Base-by-base conservation (phyloP, 1,284 basidiomycete genomes). In the Leucoagaricus sp. region DNA sequence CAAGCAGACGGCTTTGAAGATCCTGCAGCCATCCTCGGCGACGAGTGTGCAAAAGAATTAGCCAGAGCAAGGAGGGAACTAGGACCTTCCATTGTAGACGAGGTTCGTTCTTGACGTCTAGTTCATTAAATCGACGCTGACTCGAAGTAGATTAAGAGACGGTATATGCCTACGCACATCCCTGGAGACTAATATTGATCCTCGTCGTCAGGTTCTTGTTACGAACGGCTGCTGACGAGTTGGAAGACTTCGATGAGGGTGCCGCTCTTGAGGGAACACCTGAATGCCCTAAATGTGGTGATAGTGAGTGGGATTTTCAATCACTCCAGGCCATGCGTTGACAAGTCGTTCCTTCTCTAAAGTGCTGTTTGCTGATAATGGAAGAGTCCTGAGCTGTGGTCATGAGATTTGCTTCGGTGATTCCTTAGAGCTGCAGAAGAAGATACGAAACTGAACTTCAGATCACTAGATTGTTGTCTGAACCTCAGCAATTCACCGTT, bases 351-450 rank as follows among this genome's bases (percentile, higher is more conserved):
- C 12, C 40, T 31, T n/a, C 59, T 33, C 21, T 47, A 19, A 51
- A 85, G 80, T 81, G 55, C 76, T 79, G 50, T 65, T 77, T 40
- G 71, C 72, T 23, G 72, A 79, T 56, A 83, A 72, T 58, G 82
- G 81, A 0, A 75, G 81, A 2, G 65, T 87, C 4, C 69, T 87
- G 10, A 66, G 69, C 0, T 87, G 86, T 58, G 79, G 82, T 2
- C 84, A 89, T 59, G 82, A 86, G 60, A 74, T 86, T 6, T 87
- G 85, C 61, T 75, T 75, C 41, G 83, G 84, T 84, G 36, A 46
- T 74, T 64, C 17, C 7, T 6, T 21, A n/a, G 23, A 9, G 34
- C 4, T 10, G 29, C 9, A 2, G 28, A 21, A 33, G 28, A 19
- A 5, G 47, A 12, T 36, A 31, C 31, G 17, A 17, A 15, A 19